These are phyloP conservation scores for Stereocaulon alpinum DNA, from an alignment of 495 filamentous ascomycete genomes.

Conservation along the genomic window DNA sequence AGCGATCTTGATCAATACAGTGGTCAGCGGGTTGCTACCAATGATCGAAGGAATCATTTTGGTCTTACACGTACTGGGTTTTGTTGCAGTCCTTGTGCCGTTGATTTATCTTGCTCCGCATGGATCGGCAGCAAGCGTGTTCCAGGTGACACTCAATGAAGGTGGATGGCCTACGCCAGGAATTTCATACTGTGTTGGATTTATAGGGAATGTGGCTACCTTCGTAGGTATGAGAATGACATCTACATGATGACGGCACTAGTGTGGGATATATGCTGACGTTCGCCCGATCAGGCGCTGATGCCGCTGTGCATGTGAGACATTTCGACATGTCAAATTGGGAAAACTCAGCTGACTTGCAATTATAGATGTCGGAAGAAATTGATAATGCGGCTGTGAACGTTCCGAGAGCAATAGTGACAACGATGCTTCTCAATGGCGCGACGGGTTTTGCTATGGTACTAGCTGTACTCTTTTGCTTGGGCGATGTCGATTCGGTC, in stretches of 20 bases:
- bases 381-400: slow-evolving; percentile 34
- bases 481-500: slow-evolving; percentile 31
- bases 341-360: no score
- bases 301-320: slow-evolving; percentile 35
- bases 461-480: slow-evolving; percentile 36
- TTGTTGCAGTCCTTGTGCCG: slow-evolving; percentile 41
- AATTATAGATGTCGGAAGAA: slow-evolving; percentile 47
- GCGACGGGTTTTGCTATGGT: slow-evolving; percentile 38
- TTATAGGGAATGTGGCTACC: slow-evolving; percentile 30
- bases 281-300: slow-evolving; percentile 33
- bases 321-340: no score
- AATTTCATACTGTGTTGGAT: slow-evolving; percentile 25
- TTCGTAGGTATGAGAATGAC: no score
- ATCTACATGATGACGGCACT: no score
- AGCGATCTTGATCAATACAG: slow-evolving; percentile 31
- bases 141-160: slow-evolving; percentile 35
- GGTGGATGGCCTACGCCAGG: slow-evolving; percentile 37
- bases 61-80: slow-evolving; percentile 36
- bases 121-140: slow-evolving; percentile 28
- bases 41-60: slow-evolving; percentile 33
- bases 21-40: slow-evolving; percentile 33
- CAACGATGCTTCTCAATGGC: slow-evolving; percentile 37
- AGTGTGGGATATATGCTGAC: no score
- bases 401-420: slow-evolving; percentile 37
- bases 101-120: slow-evolving; percentile 38